Percentiles rank a stretch among this genome's conserved stretches.
Conservation (phyloP, 495 filamentous ascomycete genomes). For the Lasiosphaeria miniovina region DNA sequence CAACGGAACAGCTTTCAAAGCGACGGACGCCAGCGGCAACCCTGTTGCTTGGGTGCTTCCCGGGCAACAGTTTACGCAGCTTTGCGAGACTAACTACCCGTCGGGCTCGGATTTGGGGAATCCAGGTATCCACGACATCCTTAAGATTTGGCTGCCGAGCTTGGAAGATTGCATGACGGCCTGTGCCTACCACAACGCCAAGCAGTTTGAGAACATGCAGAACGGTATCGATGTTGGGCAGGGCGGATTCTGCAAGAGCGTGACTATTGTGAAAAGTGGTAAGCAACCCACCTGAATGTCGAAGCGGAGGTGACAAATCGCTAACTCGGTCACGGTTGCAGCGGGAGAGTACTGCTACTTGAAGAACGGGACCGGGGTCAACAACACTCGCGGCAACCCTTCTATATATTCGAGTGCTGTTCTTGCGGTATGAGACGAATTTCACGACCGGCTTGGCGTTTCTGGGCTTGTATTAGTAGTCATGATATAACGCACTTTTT, state of each 20-base stretch:
- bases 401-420: constrained; percentile 28
- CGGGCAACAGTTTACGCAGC: constrained; percentile 23
- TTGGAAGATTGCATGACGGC: constrained; percentile 34
- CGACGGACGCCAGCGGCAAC: constrained; percentile 25
- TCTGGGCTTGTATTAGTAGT: too few relatives aligned
- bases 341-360: constrained; percentile 32
- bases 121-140: constrained; percentile 29
- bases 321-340: neutral
- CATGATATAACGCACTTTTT: neutral
- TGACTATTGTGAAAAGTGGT: constrained; percentile 27
- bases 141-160: constrained; percentile 32
- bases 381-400: constrained; percentile 27
- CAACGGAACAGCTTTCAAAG: constrained; percentile 25
- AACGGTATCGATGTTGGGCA: neutral
- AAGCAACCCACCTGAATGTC: neutral
- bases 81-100: constrained; percentile 36
- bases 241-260: constrained; percentile 27
- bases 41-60: constrained; percentile 15
- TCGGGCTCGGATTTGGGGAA: constrained; percentile 17
- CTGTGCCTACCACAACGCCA: constrained; percentile 34
- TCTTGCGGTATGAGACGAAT: neutral
- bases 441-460: constrained; percentile 1
- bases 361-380: constrained; percentile 36
- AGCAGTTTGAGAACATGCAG: neutral
- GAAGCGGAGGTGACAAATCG: neutral